phyloP scores from a whole-genome alignment of 2,329 filamentous ascomycete genomes.

The Clonostachys chloroleuca region DNA sequence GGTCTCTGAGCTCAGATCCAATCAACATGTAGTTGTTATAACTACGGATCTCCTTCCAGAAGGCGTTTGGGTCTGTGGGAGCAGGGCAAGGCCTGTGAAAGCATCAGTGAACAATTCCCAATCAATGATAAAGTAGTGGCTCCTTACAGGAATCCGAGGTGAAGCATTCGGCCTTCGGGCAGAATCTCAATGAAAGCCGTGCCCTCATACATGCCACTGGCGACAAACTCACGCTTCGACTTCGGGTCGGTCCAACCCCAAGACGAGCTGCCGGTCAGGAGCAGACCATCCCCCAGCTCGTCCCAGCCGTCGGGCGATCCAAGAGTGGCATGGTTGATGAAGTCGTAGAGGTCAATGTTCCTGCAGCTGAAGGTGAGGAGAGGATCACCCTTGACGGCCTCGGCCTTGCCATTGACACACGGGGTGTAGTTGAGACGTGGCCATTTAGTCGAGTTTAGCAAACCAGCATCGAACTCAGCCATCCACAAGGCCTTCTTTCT shows the following conservation, averaged over 20 bases:
- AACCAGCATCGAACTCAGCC: neutral
- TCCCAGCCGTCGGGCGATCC: slow-evolving; percentile 18
- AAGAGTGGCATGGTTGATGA: slow-evolving; percentile 25
- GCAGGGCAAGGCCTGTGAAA: too few relatives aligned
- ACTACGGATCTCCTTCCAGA: slow-evolving; percentile 48
- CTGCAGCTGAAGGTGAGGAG: slow-evolving; percentile 38
- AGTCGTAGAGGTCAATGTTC: slow-evolving; percentile 33
- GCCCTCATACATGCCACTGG: slow-evolving; percentile 49
- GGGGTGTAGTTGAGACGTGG: slow-evolving; percentile 5
- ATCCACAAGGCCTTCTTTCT: slow-evolving; percentile 3
- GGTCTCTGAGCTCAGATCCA: slow-evolving; percentile 35
- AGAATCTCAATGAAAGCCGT: slow-evolving; percentile 48
- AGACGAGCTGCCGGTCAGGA: slow-evolving; percentile 25
- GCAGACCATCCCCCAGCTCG: too few relatives aligned
- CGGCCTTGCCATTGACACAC: slow-evolving; percentile 12
- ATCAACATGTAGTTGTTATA: slow-evolving; percentile 29
- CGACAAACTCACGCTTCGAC: slow-evolving; percentile 48
- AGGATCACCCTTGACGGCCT: slow-evolving; percentile 30
- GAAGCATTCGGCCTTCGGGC: slow-evolving; percentile 41
- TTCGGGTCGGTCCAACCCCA: slow-evolving; percentile 48
- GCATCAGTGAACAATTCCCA: too few relatives aligned
- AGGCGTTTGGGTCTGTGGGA: slow-evolving; percentile 23
- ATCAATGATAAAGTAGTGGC: too few relatives aligned
- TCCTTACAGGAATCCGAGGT: slow-evolving; percentile 30
- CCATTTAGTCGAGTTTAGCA: neutral